phyloP scores from a whole-genome alignment of 768 basidiomycete genomes.

The Leccinellum luteum region DNA sequence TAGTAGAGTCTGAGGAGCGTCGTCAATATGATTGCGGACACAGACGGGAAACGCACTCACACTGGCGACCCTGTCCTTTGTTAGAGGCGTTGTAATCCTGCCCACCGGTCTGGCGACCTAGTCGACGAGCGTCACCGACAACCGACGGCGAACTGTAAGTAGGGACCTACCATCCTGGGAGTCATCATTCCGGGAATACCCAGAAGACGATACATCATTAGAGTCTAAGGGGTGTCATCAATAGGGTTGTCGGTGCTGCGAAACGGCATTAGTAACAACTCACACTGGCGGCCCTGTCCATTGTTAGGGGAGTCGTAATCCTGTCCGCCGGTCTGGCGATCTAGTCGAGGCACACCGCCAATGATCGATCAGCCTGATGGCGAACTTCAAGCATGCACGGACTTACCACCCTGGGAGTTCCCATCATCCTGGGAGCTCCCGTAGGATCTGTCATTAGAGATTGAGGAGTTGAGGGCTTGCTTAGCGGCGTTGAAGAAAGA shows the following conservation, averaged over 20 bases:
- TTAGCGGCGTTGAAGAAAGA: conserved; percentile 74
- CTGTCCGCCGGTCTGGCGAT: conserved; percentile 10
- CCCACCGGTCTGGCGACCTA: conserved; percentile 60
- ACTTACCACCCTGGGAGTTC: conserved; percentile 3
- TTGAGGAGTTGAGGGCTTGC: conserved; percentile 52
- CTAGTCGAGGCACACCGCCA: not conserved
- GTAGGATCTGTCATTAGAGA: conserved; percentile 31
- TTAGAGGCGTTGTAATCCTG: conserved; percentile 59
- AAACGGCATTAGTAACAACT: not conserved
- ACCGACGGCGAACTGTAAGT: not conserved
- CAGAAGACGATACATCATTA: not conserved
- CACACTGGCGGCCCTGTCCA: conserved; percentile 18
- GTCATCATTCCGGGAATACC: no score
- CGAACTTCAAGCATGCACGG: not conserved
- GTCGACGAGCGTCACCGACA: conserved; percentile 6
- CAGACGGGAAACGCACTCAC: not conserved
- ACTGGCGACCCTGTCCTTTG: conserved; percentile 32
- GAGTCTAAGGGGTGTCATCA: not conserved
- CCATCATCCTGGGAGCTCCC: not conserved
- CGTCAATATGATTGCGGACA: not conserved
- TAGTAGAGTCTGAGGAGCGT: not conserved
- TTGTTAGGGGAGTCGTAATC: not conserved
- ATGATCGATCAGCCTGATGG: not conserved
- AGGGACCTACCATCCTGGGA: not conserved
- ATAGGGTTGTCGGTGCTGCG: not conserved